These are phyloP conservation scores for Pseudogymnoascus pannorum DNA, from an alignment of 2,329 filamentous ascomycete genomes.

Conservation along the genomic window DNA sequence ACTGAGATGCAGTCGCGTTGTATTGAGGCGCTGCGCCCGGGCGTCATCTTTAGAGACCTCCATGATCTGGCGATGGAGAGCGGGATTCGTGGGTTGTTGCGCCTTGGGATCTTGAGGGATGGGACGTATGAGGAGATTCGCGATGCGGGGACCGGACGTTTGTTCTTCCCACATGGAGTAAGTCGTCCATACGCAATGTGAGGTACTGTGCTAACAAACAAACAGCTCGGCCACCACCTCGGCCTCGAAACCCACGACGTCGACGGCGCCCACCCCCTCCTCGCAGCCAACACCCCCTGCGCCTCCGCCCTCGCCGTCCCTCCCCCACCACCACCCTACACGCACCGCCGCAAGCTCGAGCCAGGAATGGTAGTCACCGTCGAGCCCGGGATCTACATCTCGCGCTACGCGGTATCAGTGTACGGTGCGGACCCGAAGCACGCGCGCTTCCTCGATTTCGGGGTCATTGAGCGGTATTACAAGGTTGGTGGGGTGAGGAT, in stretches of 20 bases:
- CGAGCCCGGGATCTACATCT: slow-evolving; percentile 74
- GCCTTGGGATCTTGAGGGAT: slow-evolving; percentile 64
- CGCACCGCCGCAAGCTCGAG: neutral
- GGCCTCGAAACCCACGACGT: slow-evolving; percentile 60
- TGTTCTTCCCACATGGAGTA: slow-evolving; percentile 59
- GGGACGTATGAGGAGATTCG: slow-evolving; percentile 49
- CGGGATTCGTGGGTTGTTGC: slow-evolving; percentile 62
- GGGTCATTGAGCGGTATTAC: slow-evolving; percentile 62
- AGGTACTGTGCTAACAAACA: neutral
- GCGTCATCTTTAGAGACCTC: slow-evolving; percentile 62
- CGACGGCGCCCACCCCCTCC: slow-evolving; percentile 34
- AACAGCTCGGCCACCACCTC: slow-evolving; percentile 51
- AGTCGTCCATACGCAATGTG: slow-evolving; percentile 12
- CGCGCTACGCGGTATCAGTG: slow-evolving; percentile 64
- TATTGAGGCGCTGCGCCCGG: slow-evolving; percentile 61
- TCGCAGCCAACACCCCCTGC: slow-evolving; percentile 19
- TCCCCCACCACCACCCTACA: neutral
- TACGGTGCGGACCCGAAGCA: slow-evolving; percentile 53
- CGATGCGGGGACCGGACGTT: slow-evolving; percentile 45
- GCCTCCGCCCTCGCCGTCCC: neutral
- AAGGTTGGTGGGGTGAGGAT: slow-evolving; percentile 82
- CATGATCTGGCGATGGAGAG: slow-evolving; percentile 67
- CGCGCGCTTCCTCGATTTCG: slow-evolving; percentile 56
- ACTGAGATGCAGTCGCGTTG: slow-evolving; percentile 73
- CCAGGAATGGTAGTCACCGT: slow-evolving; percentile 62